Percentiles rank a stretch among this genome's conserved stretches.
phyloP scores from a whole-genome alignment of 306 rosid genomes.

The Cucurbita moschata region DNA sequence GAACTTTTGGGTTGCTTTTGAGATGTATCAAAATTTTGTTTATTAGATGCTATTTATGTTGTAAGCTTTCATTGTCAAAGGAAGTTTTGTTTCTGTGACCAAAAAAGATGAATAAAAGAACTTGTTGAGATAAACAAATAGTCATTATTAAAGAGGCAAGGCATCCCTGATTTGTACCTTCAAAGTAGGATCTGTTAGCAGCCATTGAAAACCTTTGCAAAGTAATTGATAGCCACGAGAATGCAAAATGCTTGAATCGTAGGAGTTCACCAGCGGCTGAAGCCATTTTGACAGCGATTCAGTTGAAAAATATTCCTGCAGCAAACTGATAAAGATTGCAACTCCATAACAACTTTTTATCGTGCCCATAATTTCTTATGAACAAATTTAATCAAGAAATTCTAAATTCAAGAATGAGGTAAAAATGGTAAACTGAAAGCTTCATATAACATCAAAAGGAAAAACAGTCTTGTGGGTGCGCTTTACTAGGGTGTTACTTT shows the following conservation, averaged over 20 bases:
- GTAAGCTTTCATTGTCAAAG: background rate
- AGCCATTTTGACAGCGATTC: conserved; percentile 13
- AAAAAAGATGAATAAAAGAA: too few relatives aligned
- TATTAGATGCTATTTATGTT: background rate
- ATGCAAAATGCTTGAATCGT: conserved; percentile 20
- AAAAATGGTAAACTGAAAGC: background rate
- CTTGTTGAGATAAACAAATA: too few relatives aligned
- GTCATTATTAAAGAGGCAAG: too few relatives aligned
- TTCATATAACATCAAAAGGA: too few relatives aligned
- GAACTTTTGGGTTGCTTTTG: background rate
- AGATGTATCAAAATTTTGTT: background rate
- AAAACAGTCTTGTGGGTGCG: too few relatives aligned
- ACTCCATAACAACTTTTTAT: conserved; percentile 13
- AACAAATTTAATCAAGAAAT: background rate
- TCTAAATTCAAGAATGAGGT: background rate
- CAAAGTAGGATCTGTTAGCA: conserved; percentile 36
- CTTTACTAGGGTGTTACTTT: too few relatives aligned
- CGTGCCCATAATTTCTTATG: background rate
- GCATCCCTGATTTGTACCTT: conserved; percentile 20
- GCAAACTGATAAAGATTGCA: conserved; percentile 22
- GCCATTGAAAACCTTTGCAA: conserved; percentile 31
- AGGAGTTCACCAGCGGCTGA: conserved; percentile 21
- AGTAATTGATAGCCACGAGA: conserved; percentile 30
- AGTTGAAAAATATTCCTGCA: conserved; percentile 24
- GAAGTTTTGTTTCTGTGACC: background rate